These are phyloP conservation scores for Diaporthe nobilis DNA, from an alignment of 2,329 filamentous ascomycete genomes.

Conservation along the genomic window DNA sequence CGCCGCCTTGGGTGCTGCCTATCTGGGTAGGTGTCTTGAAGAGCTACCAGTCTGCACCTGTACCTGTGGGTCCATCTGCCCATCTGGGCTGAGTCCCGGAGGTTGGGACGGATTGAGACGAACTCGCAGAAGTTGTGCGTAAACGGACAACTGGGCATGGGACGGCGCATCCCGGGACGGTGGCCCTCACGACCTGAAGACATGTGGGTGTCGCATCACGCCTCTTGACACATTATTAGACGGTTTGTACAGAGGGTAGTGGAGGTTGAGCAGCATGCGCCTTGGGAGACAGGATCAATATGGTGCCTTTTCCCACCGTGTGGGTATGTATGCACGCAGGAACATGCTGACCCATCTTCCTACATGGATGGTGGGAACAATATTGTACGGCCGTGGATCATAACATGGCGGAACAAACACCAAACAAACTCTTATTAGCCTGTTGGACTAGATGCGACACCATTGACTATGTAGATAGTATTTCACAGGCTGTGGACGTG, in stretches of 20 bases:
- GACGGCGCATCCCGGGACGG: neutral
- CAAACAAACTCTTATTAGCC: neutral
- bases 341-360: neutral
- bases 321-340: neutral
- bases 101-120: conserved; percentile 18
- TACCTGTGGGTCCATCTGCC: neutral
- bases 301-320: neutral
- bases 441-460: neutral
- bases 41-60: neutral
- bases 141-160: conserved; percentile 1
- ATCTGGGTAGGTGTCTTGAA: conserved; percentile 28
- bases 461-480: neutral
- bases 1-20: conserved; percentile 26
- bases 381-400: neutral
- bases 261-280: too few species aligned
- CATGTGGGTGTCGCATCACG: neutral
- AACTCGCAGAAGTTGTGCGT: conserved; percentile 27
- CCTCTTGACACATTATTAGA: neutral
- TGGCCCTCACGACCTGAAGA: neutral
- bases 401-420: neutral
- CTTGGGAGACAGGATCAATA: neutral
- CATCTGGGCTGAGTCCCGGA: neutral
- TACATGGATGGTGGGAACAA: neutral
- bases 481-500: neutral
- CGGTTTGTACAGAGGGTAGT: neutral